A percentile compares a stretch with the other conserved stretches of the same genome.
Conservation (phyloP, 1,284 basidiomycete genomes). For the Neolentinus lepideus region DNA sequence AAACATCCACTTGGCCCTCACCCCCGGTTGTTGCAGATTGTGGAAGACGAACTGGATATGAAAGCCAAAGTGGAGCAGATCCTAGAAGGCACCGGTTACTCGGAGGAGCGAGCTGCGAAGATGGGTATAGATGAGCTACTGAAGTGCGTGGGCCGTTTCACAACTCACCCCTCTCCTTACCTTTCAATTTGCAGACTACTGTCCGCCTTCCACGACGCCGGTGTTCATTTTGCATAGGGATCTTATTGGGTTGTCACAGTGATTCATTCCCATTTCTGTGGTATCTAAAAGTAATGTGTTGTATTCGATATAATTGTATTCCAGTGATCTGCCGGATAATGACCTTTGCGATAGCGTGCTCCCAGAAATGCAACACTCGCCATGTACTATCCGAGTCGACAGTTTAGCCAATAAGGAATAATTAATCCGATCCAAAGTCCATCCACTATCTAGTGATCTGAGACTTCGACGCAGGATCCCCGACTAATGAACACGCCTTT, state of each 20-base stretch:
- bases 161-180: neutral
- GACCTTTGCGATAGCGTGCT: no score
- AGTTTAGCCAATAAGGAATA: no score
- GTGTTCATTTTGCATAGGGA: constrained; percentile 72
- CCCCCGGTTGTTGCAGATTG: constrained; percentile 38
- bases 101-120: constrained; percentile 69
- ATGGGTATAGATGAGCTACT: constrained; percentile 79
- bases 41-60: constrained; percentile 69
- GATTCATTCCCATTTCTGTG: neutral
- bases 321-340: no score
- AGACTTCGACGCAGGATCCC: no score
- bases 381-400: no score
- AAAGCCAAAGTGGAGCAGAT: constrained; percentile 74
- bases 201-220: constrained; percentile 76
- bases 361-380: no score
- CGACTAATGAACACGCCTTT: no score
- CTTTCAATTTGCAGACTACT: constrained; percentile 38
- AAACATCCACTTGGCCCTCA: neutral
- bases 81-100: constrained; percentile 56
- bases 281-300: neutral
- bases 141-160: constrained; percentile 34
- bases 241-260: neutral
- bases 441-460: no score
- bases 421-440: no score
- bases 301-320: neutral